Evolutionary conservation across 768 basidiomycete species (phyloP).

Genomic region (Leccinum aurantiacum): DNA sequence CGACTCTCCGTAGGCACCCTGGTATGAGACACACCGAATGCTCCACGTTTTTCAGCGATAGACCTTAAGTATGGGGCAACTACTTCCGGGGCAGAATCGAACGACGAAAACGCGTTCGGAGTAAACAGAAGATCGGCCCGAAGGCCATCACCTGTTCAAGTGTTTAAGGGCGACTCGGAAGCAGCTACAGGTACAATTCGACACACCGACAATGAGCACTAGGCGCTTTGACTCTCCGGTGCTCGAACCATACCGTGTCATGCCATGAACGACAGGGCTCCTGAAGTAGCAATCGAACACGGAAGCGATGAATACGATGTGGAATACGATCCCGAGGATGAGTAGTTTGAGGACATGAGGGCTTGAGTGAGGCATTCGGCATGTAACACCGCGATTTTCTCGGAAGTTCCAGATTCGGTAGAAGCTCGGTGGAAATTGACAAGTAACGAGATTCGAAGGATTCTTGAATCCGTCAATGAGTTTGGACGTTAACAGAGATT

Average conservation of each 20-base stretch:
- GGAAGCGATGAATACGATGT: conserved; percentile 68
- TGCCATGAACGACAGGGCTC: conserved; percentile 78
- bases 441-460: neutral
- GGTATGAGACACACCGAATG: conserved; percentile 84
- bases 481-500: neutral
- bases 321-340: conserved; percentile 69
- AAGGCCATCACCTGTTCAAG: conserved; percentile 67
- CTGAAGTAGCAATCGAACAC: conserved; percentile 89
- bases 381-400: neutral
- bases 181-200: neutral
- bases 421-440: neutral
- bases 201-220: conserved; percentile 75
- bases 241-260: conserved; percentile 53
- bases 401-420: neutral
- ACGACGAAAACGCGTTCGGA: conserved; percentile 53
- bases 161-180: neutral
- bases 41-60: conserved; percentile 64
- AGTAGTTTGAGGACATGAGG: conserved; percentile 43
- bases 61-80: conserved; percentile 76
- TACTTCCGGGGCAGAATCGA: conserved; percentile 52
- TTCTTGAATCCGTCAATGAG: too few species aligned
- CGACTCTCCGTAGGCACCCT: conserved; percentile 85
- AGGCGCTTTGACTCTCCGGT: conserved; percentile 63
- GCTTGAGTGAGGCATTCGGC: conserved; percentile 18
- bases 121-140: conserved; percentile 79